Base-by-base conservation (phyloP, 805 yeast genomes). In the Kazachstania kunashirensis region DNA sequence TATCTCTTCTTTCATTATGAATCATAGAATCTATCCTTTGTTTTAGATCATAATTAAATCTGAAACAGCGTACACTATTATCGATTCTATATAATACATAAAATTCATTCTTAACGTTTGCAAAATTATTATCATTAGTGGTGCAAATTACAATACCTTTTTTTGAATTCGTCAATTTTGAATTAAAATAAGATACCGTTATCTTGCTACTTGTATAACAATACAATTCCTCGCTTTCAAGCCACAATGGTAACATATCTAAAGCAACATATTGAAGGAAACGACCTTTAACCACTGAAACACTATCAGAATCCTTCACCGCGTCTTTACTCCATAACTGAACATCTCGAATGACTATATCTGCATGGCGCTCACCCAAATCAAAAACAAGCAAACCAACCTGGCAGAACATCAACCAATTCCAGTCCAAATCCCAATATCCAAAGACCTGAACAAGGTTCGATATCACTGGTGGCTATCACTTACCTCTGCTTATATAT, bases 211-310 rank as follows among this genome's bases (percentile, higher is more conserved):
- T 33, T 2, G 57, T 55, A 33, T 38, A 50, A 38, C 59, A 55
- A 4, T 9, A 3, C 11, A 12, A 12, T 13, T n/a, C 15, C 12
- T 10, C 25, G 2, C n/a, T 21, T 13, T 19, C 9, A 7, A 13
- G 5, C 62, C 62, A 57, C n/a, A 53, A 19, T 1, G 62, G 62
- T 24, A 55, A 28, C 28, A 41, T 49, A 5, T 33, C 18, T 11
- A 51, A 11, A 32, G 46, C 50, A 8, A 55, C 46, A 28, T 53
- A 53, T 17, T 42, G 45, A 3, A 48, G 11, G 29, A 49, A 48
- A 5, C 37, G 24, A 3, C 53, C 56, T 16, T 34, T 48, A 14
- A 25, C 24, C 11, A 9, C 34, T n/a, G 23, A n/a, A n/a, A n/a
- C n/a, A n/a, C n/a, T n/a, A n/a, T n/a, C n/a, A n/a, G n/a, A 20